phyloP scores from a whole-genome alignment of 2,329 filamentous ascomycete species.

The Exutisphaerella laricina region DNA sequence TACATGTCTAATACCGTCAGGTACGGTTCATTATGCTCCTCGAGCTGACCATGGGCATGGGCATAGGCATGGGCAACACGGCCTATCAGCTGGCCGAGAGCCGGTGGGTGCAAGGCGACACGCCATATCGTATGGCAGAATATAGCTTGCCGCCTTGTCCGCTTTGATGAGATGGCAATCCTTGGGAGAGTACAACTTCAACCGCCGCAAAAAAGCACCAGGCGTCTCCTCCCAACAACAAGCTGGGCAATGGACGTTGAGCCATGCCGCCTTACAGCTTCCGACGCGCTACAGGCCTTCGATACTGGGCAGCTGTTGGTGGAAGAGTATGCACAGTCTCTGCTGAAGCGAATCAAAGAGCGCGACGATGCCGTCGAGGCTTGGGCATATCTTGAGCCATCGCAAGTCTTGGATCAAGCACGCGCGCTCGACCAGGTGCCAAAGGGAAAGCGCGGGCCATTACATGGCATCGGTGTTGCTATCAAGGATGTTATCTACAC shows the following conservation, averaged over 20 bases:
- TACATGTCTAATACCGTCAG: background rate
- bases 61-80: constrained; percentile 7
- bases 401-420: constrained; percentile 48
- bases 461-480: constrained; percentile 55
- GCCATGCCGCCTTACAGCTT: constrained; percentile 38
- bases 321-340: constrained; percentile 45
- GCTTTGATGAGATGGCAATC: background rate
- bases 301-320: constrained; percentile 42
- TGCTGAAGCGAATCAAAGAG: constrained; percentile 43
- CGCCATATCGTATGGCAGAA: too few species aligned
- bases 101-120: background rate
- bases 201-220: background rate
- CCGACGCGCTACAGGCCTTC: constrained; percentile 38
- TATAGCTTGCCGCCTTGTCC: too few species aligned
- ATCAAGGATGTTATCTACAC: constrained; percentile 58
- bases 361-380: constrained; percentile 46
- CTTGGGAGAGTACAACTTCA: background rate
- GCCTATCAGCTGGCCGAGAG: constrained; percentile 5
- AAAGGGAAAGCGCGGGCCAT: constrained; percentile 44
- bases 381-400: constrained; percentile 46
- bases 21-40: background rate
- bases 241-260: constrained; percentile 10
- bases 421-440: constrained; percentile 47
- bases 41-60: too few species aligned
- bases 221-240: background rate